Percentiles rank a stretch among this genome's conserved stretches.
phyloP scores from a whole-genome alignment of 1,284 basidiomycete species.

The Meripilus lineatus region DNA sequence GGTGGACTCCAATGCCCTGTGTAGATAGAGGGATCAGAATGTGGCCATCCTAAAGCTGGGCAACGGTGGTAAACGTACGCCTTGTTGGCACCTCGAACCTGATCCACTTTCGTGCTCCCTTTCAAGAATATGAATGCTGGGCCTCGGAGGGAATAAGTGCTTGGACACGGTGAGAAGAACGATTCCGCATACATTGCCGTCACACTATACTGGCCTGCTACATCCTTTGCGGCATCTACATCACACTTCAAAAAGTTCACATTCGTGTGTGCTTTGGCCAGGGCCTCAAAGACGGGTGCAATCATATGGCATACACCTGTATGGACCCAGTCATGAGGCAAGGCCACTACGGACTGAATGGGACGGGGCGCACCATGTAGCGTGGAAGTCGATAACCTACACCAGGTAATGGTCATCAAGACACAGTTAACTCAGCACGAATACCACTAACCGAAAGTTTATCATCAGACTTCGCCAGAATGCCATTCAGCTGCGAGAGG shows the following conservation, averaged over 20 bases:
- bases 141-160: conserved; percentile 34
- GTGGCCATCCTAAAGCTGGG: not conserved
- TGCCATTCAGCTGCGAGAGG: conserved; percentile 52
- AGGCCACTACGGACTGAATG: not conserved
- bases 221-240: conserved; percentile 65
- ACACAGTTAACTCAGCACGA: conserved; percentile 11
- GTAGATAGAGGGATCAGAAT: not conserved
- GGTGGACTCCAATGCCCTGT: conserved; percentile 54
- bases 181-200: conserved; percentile 56
- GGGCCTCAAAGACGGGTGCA: conserved; percentile 64
- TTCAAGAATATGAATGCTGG: conserved; percentile 76
- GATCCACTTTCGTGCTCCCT: conserved; percentile 61
- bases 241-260: conserved; percentile 81
- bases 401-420: too few species aligned
- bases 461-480: conserved; percentile 53
- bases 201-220: conserved; percentile 55
- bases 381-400: conserved; percentile 84
- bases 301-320: conserved; percentile 57
- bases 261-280: conserved; percentile 58
- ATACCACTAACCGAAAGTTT: conserved; percentile 62
- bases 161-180: not conserved
- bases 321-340: not conserved
- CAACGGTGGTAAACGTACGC: conserved; percentile 41
- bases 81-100: conserved; percentile 63
- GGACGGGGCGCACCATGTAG: conserved; percentile 52